Evolutionary conservation across 2,329 filamentous ascomycete genomes (phyloP).

Genomic region (Colletotrichum endophyticum): DNA sequence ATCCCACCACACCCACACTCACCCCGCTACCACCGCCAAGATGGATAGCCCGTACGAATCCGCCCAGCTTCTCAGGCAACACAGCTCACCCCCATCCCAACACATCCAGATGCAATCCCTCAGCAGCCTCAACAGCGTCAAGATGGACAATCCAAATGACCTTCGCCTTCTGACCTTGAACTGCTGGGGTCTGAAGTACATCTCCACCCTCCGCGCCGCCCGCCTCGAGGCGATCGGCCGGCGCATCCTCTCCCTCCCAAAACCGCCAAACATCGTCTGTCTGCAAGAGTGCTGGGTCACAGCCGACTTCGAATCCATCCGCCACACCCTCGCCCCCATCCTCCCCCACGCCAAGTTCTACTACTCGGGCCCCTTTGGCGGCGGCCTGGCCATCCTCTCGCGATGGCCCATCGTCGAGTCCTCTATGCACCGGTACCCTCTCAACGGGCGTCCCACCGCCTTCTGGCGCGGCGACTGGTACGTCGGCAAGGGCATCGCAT

Average conservation of each 20-base stretch:
- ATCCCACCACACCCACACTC: background rate
- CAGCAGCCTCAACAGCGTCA: constrained; percentile 15
- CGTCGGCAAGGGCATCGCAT: constrained; percentile 92
- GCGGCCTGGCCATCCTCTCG: constrained; percentile 86
- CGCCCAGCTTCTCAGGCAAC: background rate
- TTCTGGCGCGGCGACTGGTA: constrained; percentile 97
- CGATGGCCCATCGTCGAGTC: constrained; percentile 92
- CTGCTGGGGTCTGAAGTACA: constrained; percentile 93
- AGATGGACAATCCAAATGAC: constrained; percentile 49
- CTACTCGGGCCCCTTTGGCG: constrained; percentile 85
- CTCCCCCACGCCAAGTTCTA: constrained; percentile 96
- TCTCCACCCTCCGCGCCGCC: constrained; percentile 78
- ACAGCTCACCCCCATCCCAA: background rate
- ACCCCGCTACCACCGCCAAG: background rate
- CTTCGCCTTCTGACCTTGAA: constrained; percentile 89
- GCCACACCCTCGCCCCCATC: constrained; percentile 71
- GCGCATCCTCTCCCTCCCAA: constrained; percentile 71
- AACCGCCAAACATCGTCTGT: constrained; percentile 83
- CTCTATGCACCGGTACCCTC: constrained; percentile 83
- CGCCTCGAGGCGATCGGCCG: constrained; percentile 85
- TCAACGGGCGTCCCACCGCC: constrained; percentile 91
- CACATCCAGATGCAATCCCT: background rate
- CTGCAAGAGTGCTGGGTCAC: constrained; percentile 95
- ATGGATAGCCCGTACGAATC: background rate
- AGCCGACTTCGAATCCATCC: constrained; percentile 81